These are phyloP conservation scores for Silene noctiflora DNA, from an alignment of 179 eudicot species.

Conservation along the genomic window DNA sequence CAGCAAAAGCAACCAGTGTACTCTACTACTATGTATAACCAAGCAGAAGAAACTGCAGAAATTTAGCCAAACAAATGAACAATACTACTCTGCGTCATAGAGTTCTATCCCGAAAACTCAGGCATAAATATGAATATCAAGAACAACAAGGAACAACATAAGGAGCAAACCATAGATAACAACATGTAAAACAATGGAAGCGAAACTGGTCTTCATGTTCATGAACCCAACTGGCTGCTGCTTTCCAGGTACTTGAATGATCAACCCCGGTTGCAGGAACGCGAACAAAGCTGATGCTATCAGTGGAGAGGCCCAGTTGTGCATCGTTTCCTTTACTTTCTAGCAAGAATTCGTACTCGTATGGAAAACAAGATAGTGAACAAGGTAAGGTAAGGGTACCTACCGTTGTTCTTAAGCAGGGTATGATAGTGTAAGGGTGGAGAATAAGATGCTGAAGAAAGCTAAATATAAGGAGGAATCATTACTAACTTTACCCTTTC, in stretches of 20 bases:
- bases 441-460: conserved; percentile 30
- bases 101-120: conserved; percentile 17
- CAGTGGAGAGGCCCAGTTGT: conserved; percentile 69
- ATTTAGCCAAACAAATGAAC: not conserved
- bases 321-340: conserved; percentile 35
- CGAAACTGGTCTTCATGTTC: conserved; percentile 70
- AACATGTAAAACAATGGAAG: conserved; percentile 56
- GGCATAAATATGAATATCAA: conserved; percentile 59
- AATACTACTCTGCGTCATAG: not conserved
- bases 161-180: conserved; percentile 65
- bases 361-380: not conserved
- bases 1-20: not conserved
- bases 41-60: not conserved
- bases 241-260: conserved; percentile 73
- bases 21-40: not conserved
- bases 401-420: conserved; percentile 16
- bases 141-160: conserved; percentile 56
- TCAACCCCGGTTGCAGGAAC: conserved; percentile 62
- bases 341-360: not conserved
- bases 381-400: not conserved
- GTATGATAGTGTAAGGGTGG: conserved; percentile 4
- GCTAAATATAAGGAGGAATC: conserved; percentile 22
- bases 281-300: conserved; percentile 74
- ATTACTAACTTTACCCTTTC: conserved; percentile 19
- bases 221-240: conserved; percentile 55